Base-by-base conservation (phyloP, 2,329 filamentous ascomycete genomes). In the Exophiala lecanii-corni region DNA sequence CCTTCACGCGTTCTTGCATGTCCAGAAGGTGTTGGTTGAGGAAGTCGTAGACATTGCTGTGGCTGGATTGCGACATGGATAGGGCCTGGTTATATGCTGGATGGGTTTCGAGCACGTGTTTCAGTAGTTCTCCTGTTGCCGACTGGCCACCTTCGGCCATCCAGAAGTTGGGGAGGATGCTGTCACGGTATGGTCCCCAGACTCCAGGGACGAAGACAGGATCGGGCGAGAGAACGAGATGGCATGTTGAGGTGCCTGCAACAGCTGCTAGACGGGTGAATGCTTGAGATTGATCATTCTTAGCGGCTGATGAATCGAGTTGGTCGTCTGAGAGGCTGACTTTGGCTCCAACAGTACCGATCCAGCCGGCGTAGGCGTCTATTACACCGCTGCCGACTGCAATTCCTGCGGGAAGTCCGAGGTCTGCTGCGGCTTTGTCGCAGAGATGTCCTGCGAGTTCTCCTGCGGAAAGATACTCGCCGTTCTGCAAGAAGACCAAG, bases 291-390 rank as follows among this genome's bases (percentile, higher is more conserved):
- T 92, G 78, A 61, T 94, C 88, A 66, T 94, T 94, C 60, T 84
- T 81, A 1, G 85, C 76, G 3, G 76, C 73, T 25, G 76, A 76
- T 47, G 78, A 72, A 60, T 84, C 82, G 28, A 91, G 74, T 36
- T 84, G 76, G 43, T 84, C 79, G 44, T 74, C 69, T 30, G 75
- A 74, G 12, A 94, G 76, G 54, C 88, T 78, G 56, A 96, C 87
- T 66, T 96, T 96, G 48, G 92, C 91, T 45, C 92, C 92, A n/a
- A 98, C 92, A 1, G 92, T 97, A 49, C 92, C 92, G 55, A 98
- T 92, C 92, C 92, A 98, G 52, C 92, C 92, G 47, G 92, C 92
- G 59, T 98, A 98, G 13, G 92, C 92, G 63, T 98, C 92, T 60
- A 98, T 98, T 52, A 98, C 92, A 64, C 89, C 89, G 59, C 88